Conservation (phyloP, 2,329 filamentous ascomycete genomes). For the Apiospora saccharicola region DNA sequence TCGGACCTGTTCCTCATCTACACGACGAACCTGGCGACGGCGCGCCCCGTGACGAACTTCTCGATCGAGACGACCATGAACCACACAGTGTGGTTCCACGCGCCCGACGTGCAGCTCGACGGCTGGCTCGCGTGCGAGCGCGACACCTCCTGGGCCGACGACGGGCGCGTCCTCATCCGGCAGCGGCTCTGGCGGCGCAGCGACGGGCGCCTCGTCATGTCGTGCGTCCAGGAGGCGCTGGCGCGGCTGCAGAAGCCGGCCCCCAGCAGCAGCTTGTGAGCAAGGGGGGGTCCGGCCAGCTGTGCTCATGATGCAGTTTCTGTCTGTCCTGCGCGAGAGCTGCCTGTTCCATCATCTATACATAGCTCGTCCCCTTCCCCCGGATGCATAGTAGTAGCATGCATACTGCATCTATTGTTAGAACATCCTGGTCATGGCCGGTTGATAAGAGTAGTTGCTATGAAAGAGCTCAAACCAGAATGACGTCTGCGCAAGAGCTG, state of each 20-base stretch:
- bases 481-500: background rate
- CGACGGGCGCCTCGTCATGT: conserved; percentile 29
- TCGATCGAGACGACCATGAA: conserved; percentile 27
- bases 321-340: no score
- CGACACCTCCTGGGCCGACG: conserved; percentile 29
- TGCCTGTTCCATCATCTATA: background rate
- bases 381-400: background rate
- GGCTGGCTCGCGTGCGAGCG: conserved; percentile 31
- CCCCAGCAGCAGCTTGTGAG: background rate
- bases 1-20: conserved; percentile 26
- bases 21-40: conserved; percentile 26
- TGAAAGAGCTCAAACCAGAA: background rate
- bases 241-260: conserved; percentile 10
- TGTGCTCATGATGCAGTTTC: background rate
- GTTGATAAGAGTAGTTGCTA: background rate
- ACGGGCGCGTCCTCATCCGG: conserved; percentile 31
- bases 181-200: conserved; percentile 28
- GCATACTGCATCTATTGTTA: background rate
- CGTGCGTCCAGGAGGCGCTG: conserved; percentile 30
- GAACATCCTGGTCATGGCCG: background rate
- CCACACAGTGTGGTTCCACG: conserved; percentile 31
- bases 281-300: background rate
- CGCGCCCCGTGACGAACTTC: conserved; percentile 21
- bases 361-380: background rate
- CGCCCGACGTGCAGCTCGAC: conserved; percentile 26